Evolutionary conservation across 495 filamentous ascomycete species (phyloP).

Genomic region (Trichoderma asperelloides): DNA sequence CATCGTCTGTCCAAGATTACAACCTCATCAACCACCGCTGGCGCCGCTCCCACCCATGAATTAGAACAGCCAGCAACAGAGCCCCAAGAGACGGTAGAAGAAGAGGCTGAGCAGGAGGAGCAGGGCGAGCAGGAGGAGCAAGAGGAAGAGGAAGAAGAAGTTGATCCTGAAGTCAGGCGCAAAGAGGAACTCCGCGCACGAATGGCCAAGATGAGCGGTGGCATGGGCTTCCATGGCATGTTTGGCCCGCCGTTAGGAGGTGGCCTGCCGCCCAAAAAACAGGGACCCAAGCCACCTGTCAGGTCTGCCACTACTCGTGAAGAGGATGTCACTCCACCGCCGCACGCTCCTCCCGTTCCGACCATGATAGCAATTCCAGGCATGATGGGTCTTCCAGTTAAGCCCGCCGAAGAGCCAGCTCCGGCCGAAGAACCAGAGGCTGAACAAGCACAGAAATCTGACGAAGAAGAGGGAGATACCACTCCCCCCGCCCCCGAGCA

Average conservation of each 20-base stretch:
- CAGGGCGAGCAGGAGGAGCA: constrained; percentile 54
- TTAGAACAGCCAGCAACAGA: constrained; percentile 18
- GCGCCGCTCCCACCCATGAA: constrained; percentile 21
- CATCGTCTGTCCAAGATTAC: constrained; percentile 22
- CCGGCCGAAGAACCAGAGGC: constrained; percentile 25
- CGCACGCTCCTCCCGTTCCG: constrained; percentile 59
- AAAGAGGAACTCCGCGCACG: constrained; percentile 83
- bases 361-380: constrained; percentile 65
- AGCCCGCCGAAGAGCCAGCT: constrained; percentile 26
- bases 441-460: constrained; percentile 30
- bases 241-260: constrained; percentile 56
- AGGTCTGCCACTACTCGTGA: constrained; percentile 37
- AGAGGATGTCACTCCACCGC: constrained; percentile 31
- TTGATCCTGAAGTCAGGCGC: constrained; percentile 81
- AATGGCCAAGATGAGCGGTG: constrained; percentile 98
- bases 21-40: constrained; percentile 20
- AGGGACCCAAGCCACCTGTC: constrained; percentile 38
- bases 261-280: constrained; percentile 50
- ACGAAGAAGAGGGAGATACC: constrained; percentile 29
- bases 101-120: constrained; percentile 42
- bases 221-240: constrained; percentile 95
- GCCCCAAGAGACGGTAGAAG: constrained; percentile 29
- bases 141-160: constrained; percentile 80
- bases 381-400: constrained; percentile 53
- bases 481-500: not conserved